Percentiles rank a stretch among this genome's conserved stretches.
phyloP scores from a whole-genome alignment of 2,329 filamentous ascomycete genomes.

The Scytalidium lignicola region DNA sequence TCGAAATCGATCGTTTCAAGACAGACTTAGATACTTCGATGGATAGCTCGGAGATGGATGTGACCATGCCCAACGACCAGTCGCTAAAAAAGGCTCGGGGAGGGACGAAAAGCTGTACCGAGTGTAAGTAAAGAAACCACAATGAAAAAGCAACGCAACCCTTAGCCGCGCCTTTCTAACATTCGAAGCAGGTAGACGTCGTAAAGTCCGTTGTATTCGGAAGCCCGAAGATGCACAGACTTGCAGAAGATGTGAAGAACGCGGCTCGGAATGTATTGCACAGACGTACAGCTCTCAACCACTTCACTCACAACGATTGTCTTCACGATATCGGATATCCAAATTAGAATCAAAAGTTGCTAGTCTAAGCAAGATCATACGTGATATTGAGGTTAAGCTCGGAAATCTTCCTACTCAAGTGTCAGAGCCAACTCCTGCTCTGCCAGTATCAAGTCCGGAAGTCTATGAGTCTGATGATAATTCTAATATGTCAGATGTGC shows the following conservation, averaged over 20 bases:
- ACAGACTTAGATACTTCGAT: too few relatives aligned
- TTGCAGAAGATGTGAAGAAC: constrained; percentile 16
- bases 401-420: constrained; percentile 4
- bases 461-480: constrained; percentile 11
- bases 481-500: constrained; percentile 7
- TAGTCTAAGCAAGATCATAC: constrained; percentile 13
- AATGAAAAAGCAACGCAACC: too few relatives aligned
- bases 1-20: too few relatives aligned
- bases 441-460: constrained; percentile 1
- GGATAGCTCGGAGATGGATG: too few relatives aligned
- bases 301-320: constrained; percentile 8
- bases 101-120: too few relatives aligned
- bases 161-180: too few relatives aligned
- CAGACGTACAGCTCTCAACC: constrained; percentile 14
- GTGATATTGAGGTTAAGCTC: constrained; percentile 13
- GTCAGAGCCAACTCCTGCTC: constrained; percentile 2
- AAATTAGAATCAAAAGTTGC: constrained; percentile 15
- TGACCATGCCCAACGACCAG: too few relatives aligned
- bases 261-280: constrained; percentile 14
- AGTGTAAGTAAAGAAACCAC: too few relatives aligned
- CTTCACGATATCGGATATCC: constrained; percentile 17
- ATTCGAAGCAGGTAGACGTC: constrained; percentile 20
- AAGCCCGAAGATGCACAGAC: constrained; percentile 14
- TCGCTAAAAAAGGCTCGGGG: too few relatives aligned
- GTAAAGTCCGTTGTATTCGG: constrained; percentile 28